These are phyloP conservation scores for Davidsoniella virescens DNA, from an alignment of 2,329 filamentous ascomycete genomes.

Conservation along the genomic window DNA sequence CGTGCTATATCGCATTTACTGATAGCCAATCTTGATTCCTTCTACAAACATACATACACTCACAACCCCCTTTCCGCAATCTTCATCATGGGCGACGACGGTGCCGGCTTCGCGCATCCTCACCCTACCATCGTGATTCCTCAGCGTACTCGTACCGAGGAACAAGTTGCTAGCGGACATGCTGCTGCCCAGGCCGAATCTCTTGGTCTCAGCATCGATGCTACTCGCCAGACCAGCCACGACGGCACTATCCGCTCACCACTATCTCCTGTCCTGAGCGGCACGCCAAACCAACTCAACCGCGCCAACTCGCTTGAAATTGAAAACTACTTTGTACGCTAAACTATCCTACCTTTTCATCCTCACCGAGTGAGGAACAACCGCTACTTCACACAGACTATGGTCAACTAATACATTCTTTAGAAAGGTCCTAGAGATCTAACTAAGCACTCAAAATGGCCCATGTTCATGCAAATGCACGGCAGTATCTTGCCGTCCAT, in stretches of 20 bases:
- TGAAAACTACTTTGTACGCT: slow-evolving; percentile 15
- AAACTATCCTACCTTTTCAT: not conserved
- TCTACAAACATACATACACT: not conserved
- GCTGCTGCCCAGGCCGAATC: slow-evolving; percentile 8
- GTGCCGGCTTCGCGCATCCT: slow-evolving; percentile 2
- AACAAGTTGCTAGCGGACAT: slow-evolving; percentile 5
- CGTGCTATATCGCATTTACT: not conserved
- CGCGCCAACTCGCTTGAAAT: slow-evolving; percentile 12
- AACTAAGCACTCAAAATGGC: slow-evolving; percentile 59
- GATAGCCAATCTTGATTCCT: not conserved
- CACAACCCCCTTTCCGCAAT: not conserved
- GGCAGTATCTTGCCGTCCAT: slow-evolving; percentile 60
- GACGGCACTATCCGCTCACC: slow-evolving; percentile 8
- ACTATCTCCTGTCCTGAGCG: slow-evolving; percentile 9
- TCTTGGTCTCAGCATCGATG: slow-evolving; percentile 8
- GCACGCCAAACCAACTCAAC: slow-evolving; percentile 10
- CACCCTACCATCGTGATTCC: slow-evolving; percentile 3
- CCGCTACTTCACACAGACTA: not conserved
- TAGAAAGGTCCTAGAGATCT: slow-evolving; percentile 46
- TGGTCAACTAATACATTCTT: not conserved
- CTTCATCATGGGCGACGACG: slow-evolving; percentile 8
- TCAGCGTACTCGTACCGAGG: slow-evolving; percentile 5
- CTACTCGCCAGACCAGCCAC: slow-evolving; percentile 8
- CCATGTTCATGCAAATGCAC: slow-evolving; percentile 58
- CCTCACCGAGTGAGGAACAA: not conserved